Conservation (phyloP, 1,284 basidiomycete species). For the Cystobasidiaceae sp. region DNA sequence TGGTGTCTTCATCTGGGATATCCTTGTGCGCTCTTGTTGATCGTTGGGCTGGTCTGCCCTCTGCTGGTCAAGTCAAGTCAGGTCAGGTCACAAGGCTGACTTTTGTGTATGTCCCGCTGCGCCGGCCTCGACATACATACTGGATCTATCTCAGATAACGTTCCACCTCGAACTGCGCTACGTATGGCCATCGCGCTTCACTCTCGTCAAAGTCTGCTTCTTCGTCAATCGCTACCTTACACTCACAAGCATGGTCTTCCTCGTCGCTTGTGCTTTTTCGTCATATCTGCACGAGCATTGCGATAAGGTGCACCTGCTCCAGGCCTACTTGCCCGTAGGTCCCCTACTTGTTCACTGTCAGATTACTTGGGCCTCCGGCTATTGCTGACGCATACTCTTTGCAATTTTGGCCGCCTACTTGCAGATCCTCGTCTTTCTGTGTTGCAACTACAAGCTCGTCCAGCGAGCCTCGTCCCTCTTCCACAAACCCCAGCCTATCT, state of each 20-base stretch:
- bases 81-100: too few relatives aligned
- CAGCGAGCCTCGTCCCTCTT: constrained; percentile 24
- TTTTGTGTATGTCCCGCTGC: too few relatives aligned
- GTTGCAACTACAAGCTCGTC: constrained; percentile 30
- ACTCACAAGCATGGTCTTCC: constrained; percentile 7
- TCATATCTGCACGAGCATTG: constrained; percentile 4
- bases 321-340: constrained; percentile 17
- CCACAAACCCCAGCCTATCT: constrained; percentile 2
- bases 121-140: too few relatives aligned
- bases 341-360: background rate
- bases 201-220: constrained; percentile 29
- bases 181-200: constrained; percentile 24
- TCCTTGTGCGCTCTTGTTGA: background rate
- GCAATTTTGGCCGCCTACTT: background rate
- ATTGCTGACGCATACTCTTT: background rate
- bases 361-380: background rate
- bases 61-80: background rate
- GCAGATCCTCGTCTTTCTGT: constrained; percentile 30
- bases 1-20: constrained; percentile 27
- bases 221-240: constrained; percentile 21
- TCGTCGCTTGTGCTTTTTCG: constrained; percentile 20
- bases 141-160: constrained; percentile 1
- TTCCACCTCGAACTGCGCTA: background rate
- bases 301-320: constrained; percentile 8
- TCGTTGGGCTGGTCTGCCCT: background rate